Conservation (phyloP, 2,329 filamentous ascomycete species). For the Aspergillus felis region DNA sequence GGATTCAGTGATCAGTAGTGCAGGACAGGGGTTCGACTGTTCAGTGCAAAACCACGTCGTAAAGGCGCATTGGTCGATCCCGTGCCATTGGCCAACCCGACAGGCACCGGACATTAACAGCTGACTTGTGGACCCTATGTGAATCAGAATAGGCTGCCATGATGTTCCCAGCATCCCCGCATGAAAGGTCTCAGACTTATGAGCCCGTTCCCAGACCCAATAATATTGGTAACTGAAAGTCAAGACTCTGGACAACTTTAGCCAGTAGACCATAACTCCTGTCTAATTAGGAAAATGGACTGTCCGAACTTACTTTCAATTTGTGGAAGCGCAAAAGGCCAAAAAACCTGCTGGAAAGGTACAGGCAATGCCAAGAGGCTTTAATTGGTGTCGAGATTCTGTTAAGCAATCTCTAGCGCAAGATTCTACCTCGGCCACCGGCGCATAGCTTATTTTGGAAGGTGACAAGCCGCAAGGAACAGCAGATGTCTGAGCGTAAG, state of each 20-base stretch:
- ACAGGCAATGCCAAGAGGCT: not conserved
- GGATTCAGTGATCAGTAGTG: not conserved
- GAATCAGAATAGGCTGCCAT: not conserved
- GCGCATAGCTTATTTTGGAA: conserved; percentile 3
- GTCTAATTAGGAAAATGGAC: not conserved
- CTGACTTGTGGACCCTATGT: not conserved
- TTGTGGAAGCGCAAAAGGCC: not conserved
- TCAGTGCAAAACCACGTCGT: not conserved
- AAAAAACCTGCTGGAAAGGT: not conserved
- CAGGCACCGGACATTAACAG: not conserved
- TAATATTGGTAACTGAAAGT: not conserved
- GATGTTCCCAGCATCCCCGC: not conserved
- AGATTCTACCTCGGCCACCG: conserved; percentile 4
- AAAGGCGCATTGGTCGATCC: not conserved
- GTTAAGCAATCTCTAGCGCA: conserved; percentile 4
- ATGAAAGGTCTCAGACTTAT: not conserved
- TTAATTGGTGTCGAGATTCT: not conserved
- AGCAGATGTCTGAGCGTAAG: not conserved
- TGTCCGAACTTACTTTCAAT: not conserved
- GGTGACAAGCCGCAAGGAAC: conserved; percentile 1
- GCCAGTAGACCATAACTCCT: not conserved
- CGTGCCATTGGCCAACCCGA: not conserved
- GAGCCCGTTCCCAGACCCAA: not conserved
- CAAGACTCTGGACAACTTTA: not conserved
- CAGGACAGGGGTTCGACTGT: not conserved